Evolutionary conservation across 2,329 filamentous ascomycete genomes (phyloP).

Genomic region (Penicillium sp.): DNA sequence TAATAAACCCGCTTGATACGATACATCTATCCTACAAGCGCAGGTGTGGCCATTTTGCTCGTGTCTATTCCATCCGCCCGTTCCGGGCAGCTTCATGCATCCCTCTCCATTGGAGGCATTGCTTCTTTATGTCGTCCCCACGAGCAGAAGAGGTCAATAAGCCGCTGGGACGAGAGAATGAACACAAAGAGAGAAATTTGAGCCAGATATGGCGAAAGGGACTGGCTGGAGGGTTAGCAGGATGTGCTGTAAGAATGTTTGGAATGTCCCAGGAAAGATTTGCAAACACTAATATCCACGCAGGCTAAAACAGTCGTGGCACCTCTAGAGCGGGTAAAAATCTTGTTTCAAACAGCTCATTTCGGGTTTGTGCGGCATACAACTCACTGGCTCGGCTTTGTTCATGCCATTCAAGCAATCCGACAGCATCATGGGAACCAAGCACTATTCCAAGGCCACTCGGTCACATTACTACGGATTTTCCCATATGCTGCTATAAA

Average conservation of each 20-base stretch:
- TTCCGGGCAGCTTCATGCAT: constrained; percentile 1
- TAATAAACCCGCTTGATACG: neutral
- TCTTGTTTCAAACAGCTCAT: constrained; percentile 94
- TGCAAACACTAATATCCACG: neutral
- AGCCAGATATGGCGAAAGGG: neutral
- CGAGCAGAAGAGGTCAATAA: neutral
- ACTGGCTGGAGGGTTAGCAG: neutral
- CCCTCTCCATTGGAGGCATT: neutral
- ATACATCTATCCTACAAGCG: neutral
- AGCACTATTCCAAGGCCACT: constrained; percentile 91
- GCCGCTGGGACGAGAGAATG: neutral
- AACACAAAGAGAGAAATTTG: neutral
- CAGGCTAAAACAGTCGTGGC: constrained; percentile 95
- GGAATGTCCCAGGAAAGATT: neutral
- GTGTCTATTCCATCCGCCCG: constrained; percentile 12
- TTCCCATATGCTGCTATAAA: constrained; percentile 98
- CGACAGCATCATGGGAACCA: constrained; percentile 69
- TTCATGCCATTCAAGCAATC: constrained; percentile 79
- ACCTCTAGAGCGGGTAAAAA: constrained; percentile 95
- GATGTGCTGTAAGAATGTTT: neutral
- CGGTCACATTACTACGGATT: constrained; percentile 87
- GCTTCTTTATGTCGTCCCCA: neutral
- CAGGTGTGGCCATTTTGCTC: neutral
- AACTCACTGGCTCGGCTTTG: constrained; percentile 81
- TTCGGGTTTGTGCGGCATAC: constrained; percentile 92